A percentile compares a stretch with the other conserved stretches of the same genome.
These are phyloP conservation scores for Microsporum audouinii DNA, from an alignment of 2,329 filamentous ascomycete species.

Conservation along the genomic window DNA sequence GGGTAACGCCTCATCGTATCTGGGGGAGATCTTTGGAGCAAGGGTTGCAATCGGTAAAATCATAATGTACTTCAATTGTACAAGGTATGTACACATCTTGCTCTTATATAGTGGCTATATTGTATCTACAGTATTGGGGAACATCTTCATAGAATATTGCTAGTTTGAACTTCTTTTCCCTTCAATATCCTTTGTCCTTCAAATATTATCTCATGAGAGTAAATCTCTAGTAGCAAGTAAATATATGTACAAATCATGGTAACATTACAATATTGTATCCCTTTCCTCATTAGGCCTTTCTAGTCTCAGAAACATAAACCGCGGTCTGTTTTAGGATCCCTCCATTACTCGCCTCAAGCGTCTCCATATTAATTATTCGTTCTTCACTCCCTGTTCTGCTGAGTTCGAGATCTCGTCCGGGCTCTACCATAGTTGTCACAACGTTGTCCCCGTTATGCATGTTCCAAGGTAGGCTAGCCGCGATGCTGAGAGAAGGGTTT, in stretches of 20 bases:
- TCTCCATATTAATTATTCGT: conserved; percentile 5
- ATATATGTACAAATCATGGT: not conserved
- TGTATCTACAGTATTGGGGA: not conserved
- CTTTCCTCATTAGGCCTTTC: not conserved
- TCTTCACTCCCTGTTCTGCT: conserved; percentile 8
- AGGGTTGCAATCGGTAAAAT: not conserved
- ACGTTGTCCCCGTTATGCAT: conserved; percentile 7
- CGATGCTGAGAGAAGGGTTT: not conserved
- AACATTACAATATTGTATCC: not conserved
- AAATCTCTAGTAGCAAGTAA: too few relatives aligned
- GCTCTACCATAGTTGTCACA: conserved; percentile 7
- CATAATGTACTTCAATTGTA: not conserved
- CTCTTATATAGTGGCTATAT: too few relatives aligned
- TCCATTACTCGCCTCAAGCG: not conserved
- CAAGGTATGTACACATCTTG: not conserved
- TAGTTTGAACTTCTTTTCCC: not conserved
- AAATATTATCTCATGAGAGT: too few relatives aligned
- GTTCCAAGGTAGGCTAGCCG: conserved; percentile 2
- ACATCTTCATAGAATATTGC: not conserved
- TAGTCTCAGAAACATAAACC: conserved; percentile 8
- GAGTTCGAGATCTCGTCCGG: not conserved
- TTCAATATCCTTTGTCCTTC: too few relatives aligned
- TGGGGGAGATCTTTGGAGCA: not conserved
- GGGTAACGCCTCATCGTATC: not conserved
- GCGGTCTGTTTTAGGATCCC: conserved; percentile 9